Evolutionary conservation across 129 eudicot species (phyloP), one percentile per base, ranked within the genome.

Genomic region (Escallonia herrerae): DNA sequence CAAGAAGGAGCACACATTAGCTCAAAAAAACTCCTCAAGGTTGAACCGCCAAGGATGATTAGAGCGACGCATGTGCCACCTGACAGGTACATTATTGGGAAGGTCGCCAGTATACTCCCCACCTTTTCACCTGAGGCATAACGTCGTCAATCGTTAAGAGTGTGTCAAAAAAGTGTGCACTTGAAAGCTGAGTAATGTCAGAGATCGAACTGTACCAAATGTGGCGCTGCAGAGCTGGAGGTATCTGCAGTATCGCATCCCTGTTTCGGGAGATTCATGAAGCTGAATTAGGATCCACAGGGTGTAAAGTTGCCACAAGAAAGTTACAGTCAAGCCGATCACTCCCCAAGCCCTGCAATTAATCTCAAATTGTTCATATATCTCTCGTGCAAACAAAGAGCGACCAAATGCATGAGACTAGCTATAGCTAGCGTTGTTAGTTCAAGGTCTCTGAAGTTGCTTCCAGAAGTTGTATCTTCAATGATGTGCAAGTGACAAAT

Each of bases 11-110:
- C 73, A n/a, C 82, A 81, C 15, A 72, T 73, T 1, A 81, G 67
- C 46, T 81, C 74, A 56, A 58, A 81, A 70, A 81, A 81, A 14
- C 73, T 76, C 42, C 65, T 81, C 33, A 75, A 48, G 41, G 86
- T 81, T 0, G 82, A 76, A 0, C 86, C 86, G 1, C 86, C 86
- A 13, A 81, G 59, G 52, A 81, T 54, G 52, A 81, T 62, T 53
- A 77, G 63, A 7, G 82, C 64, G 3, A 60, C 48, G 54, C 86
- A 81, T 40, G 86, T 81, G 4, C 86, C 86, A 3, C 75, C 75
- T 2, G 86, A 81, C 15, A 81, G 48, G 74, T 81, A 76, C 8
- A 74, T 63, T 56, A 77, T 76, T 2, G 86, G 86, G 50, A 81
- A 69, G 37, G 64, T 40, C 50, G 86, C 72, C 13, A 81, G 6